Conservation (phyloP, 306 rosid species). For the Casuarina equisetifolia region DNA sequence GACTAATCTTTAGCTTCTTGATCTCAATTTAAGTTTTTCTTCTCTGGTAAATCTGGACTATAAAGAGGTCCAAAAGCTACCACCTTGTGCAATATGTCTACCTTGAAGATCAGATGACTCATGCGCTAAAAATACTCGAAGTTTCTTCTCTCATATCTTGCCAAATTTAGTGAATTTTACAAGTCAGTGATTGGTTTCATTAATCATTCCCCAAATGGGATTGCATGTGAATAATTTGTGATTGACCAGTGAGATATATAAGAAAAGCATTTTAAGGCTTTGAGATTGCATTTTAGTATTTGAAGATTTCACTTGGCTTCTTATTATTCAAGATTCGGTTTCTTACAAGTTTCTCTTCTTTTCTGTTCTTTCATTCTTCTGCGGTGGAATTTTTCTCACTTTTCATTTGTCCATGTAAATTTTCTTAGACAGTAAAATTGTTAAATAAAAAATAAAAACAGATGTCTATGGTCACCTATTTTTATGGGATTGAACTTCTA, state of each 20-base stretch:
- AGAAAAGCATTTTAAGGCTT: neutral
- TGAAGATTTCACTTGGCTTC: neutral
- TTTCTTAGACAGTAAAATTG: neutral
- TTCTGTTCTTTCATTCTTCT: neutral
- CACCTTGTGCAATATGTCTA: neutral
- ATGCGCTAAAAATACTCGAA: neutral
- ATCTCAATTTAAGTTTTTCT: neutral
- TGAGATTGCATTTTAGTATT: neutral
- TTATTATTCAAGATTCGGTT: neutral
- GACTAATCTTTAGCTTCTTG: conserved; percentile 8
- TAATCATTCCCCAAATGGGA: conserved; percentile 8
- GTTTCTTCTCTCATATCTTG: neutral
- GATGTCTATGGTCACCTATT: neutral
- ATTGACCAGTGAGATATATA: neutral
- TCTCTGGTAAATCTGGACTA: neutral
- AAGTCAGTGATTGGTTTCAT: neutral
- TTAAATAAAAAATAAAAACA: neutral
- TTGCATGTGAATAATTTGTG: conserved; percentile 4
- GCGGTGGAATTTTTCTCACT: neutral
- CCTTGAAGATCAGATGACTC: neutral
- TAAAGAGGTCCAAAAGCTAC: neutral
- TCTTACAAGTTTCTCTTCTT: neutral
- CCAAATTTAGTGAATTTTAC: conserved; percentile 1
- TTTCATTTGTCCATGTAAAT: neutral
- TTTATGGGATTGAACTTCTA: neutral